Conservation (phyloP, 106 monocot species). For the Vanilla planifolia region DNA sequence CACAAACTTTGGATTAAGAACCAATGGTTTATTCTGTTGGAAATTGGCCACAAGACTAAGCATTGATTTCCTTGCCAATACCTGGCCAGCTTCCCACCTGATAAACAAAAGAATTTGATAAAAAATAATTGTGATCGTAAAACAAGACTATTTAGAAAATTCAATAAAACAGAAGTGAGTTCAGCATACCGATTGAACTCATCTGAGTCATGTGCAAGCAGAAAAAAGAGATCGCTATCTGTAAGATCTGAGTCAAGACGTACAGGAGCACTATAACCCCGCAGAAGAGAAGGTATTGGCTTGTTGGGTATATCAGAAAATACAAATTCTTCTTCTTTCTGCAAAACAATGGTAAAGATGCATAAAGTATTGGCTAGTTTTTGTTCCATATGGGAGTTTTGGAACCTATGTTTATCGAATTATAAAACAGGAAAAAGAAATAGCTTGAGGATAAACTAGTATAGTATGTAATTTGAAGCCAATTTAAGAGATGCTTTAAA, state of each 20-base stretch:
- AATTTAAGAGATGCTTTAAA: too few species aligned
- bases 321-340: conserved; percentile 94
- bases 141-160: neutral
- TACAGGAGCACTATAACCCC: conserved; percentile 89
- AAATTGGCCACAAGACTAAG: conserved; percentile 73
- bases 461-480: too few species aligned
- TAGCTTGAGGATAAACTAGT: too few species aligned
- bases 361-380: neutral
- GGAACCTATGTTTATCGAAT: too few species aligned
- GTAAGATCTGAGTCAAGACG: conserved; percentile 94
- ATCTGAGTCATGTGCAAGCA: conserved; percentile 94
- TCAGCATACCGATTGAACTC: conserved; percentile 81
- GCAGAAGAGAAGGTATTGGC: conserved; percentile 81
- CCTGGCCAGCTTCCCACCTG: conserved; percentile 97
- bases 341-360: conserved; percentile 13
- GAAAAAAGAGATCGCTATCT: conserved; percentile 77
- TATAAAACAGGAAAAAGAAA: too few species aligned
- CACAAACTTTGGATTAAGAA: conserved; percentile 72
- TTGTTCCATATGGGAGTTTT: too few species aligned
- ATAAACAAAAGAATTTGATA: neutral
- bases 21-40: conserved; percentile 66
- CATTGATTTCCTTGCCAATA: conserved; percentile 89
- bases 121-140: neutral
- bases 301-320: conserved; percentile 68
- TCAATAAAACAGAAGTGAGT: too few species aligned